Percentiles rank a stretch among this genome's conserved stretches.
phyloP scores from a whole-genome alignment of 176 grass and related monocot species.

The Zoysia pacifica region DNA sequence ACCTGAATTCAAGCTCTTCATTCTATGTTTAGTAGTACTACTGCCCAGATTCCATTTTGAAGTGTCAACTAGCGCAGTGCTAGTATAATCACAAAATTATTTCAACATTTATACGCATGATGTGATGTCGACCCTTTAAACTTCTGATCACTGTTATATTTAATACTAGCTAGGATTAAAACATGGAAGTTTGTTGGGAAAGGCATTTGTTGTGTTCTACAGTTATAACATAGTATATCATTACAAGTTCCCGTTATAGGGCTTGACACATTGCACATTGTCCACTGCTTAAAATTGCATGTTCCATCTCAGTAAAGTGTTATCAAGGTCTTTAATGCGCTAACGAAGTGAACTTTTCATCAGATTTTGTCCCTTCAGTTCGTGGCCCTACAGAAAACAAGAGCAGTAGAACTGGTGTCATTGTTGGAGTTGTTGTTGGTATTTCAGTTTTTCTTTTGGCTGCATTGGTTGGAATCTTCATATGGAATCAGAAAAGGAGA shows the following conservation, averaged over 20 bases:
- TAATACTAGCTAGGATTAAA: neutral
- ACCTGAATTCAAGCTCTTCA: conserved; percentile 9
- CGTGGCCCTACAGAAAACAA: conserved; percentile 28
- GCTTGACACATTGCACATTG: neutral
- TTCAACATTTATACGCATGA: neutral
- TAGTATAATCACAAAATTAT: neutral
- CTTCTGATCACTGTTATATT: neutral
- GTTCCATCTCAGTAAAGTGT: conserved; percentile 5
- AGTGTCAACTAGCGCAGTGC: neutral
- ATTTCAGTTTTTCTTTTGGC: conserved; percentile 47
- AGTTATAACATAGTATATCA: neutral
- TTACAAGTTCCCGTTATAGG: neutral
- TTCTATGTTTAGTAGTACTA: conserved; percentile 2
- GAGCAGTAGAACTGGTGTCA: conserved; percentile 45
- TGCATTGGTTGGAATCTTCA: conserved; percentile 40
- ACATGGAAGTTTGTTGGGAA: conserved; percentile 4
- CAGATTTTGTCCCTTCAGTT: conserved; percentile 76
- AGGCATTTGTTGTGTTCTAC: conserved; percentile 3
- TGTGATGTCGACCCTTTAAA: neutral
- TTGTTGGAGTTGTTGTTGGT: conserved; percentile 60
- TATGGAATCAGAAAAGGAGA: conserved; percentile 62
- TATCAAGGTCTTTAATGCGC: conserved; percentile 7
- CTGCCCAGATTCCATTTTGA: conserved; percentile 16
- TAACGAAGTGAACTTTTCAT: conserved; percentile 36
- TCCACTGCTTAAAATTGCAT: neutral